Percentiles rank a stretch among this genome's conserved stretches.
Conservation (phyloP, 164 flowering plant genomes). For the Sextonia rubra region DNA sequence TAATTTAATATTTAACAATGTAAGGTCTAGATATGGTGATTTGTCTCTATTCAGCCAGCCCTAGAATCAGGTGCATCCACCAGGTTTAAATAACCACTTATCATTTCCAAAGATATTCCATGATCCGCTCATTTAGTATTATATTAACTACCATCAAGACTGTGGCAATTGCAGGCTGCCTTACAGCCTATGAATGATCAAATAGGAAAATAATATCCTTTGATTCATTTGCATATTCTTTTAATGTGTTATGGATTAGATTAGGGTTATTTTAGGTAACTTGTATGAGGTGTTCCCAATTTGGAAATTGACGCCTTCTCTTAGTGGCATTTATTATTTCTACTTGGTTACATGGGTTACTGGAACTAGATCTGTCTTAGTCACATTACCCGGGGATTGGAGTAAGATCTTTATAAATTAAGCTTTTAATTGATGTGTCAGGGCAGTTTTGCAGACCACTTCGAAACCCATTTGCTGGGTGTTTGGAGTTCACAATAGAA, state of each 20-base stretch:
- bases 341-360: neutral
- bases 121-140: neutral
- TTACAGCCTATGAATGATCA: neutral
- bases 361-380: neutral
- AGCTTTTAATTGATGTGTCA: neutral
- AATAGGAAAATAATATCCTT: neutral
- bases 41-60: neutral
- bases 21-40: constrained; percentile 2
- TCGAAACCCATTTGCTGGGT: neutral
- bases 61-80: neutral
- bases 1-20: neutral
- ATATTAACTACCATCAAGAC: neutral
- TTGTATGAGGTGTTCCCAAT: neutral
- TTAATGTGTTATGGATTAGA: too few relatives aligned
- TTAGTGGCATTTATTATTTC: neutral
- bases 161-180: neutral
- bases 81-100: neutral
- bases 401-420: neutral
- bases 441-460: neutral
- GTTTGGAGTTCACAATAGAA: neutral
- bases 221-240: neutral
- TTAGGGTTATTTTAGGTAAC: neutral
- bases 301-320: neutral
- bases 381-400: neutral
- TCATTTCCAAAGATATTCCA: constrained; percentile 4